Evolutionary conservation across 2,329 filamentous ascomycete genomes (phyloP).

Genomic region (Neophaeococcomyces mojaviensis): DNA sequence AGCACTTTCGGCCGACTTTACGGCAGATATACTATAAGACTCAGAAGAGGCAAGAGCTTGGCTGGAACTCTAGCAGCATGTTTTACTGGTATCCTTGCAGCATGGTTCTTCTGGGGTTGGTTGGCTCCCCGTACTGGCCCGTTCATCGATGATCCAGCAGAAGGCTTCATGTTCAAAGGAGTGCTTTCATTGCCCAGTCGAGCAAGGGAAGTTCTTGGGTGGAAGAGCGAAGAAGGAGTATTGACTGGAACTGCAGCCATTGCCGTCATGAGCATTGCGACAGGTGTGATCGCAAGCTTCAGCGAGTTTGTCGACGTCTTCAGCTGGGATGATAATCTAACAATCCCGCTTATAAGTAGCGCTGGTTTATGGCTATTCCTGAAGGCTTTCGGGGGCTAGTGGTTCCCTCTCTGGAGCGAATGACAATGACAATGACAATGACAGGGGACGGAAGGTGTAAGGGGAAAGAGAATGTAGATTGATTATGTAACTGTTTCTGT

Average conservation of each 20-base stretch:
- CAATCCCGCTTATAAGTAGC: slow-evolving; percentile 86
- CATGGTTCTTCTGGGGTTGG: slow-evolving; percentile 80
- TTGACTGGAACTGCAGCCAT: slow-evolving; percentile 67
- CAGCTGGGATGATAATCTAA: slow-evolving; percentile 95
- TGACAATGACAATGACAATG: background rate
- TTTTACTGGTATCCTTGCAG: slow-evolving; percentile 71
- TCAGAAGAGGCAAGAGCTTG: slow-evolving; percentile 82
- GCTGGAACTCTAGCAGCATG: slow-evolving; percentile 83
- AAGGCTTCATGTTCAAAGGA: slow-evolving; percentile 70
- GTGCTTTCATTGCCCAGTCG: slow-evolving; percentile 60
- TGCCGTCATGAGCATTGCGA: slow-evolving; percentile 72
- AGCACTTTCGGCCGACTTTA: slow-evolving; percentile 88
- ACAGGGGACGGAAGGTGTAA: slow-evolving; percentile 6
- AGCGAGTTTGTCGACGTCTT: slow-evolving; percentile 89
- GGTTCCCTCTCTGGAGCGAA: background rate
- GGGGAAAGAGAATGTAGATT: background rate
- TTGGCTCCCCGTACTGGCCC: slow-evolving; percentile 62
- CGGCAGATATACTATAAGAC: slow-evolving; percentile 77
- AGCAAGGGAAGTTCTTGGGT: slow-evolving; percentile 53
- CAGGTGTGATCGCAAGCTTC: slow-evolving; percentile 77
- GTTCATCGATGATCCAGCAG: slow-evolving; percentile 57
- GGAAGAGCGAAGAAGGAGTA: slow-evolving; percentile 51
- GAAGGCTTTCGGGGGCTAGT: slow-evolving; percentile 61
- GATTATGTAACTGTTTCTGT: too few species aligned
- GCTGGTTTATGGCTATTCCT: slow-evolving; percentile 86